These are phyloP conservation scores for Graphiopsis chlorocephala DNA, from an alignment of 2,329 filamentous ascomycete species.

Conservation along the genomic window DNA sequence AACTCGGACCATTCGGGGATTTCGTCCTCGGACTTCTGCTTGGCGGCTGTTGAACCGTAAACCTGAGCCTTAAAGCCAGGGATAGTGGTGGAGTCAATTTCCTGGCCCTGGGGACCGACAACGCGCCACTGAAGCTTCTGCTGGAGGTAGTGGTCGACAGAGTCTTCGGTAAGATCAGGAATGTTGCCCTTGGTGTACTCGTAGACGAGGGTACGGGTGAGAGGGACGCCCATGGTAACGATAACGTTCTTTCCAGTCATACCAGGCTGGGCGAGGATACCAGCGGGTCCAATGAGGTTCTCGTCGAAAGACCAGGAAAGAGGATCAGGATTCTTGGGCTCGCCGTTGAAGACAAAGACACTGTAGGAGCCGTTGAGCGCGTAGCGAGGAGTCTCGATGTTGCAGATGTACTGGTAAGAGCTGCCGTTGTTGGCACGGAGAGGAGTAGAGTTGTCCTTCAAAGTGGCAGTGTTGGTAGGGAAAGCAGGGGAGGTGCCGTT, in stretches of 20 bases:
- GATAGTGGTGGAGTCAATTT: conserved; percentile 32
- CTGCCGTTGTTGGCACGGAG: conserved; percentile 37
- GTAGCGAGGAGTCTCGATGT: conserved; percentile 60
- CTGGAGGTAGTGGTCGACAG: conserved; percentile 31
- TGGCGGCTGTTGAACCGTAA: conserved; percentile 37
- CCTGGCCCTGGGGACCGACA: conserved; percentile 30
- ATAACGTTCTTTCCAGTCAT: conserved; percentile 27
- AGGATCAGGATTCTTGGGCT: conserved; percentile 40
- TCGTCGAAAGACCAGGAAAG: conserved; percentile 50
- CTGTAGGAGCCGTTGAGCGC: conserved; percentile 60
- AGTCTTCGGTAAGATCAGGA: conserved; percentile 25
- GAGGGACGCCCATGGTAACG: conserved; percentile 43
- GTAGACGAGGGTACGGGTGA: conserved; percentile 43
- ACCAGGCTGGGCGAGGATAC: conserved; percentile 38
- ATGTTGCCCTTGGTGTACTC: conserved; percentile 30
- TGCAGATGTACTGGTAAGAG: conserved; percentile 66
- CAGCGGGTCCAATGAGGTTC: conserved; percentile 60
- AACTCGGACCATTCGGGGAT: conserved; percentile 35
- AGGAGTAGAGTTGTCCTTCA: conserved; percentile 13
- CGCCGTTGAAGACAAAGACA: conserved; percentile 66
- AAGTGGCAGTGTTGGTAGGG: conserved; percentile 9
- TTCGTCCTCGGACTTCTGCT: conserved; percentile 26
- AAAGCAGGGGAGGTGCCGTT: conserved; percentile 8
- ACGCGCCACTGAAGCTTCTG: conserved; percentile 37
- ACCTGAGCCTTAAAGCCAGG: conserved; percentile 41